Conservation (phyloP, 768 basidiomycete species). For the Psilocybe sp. region DNA sequence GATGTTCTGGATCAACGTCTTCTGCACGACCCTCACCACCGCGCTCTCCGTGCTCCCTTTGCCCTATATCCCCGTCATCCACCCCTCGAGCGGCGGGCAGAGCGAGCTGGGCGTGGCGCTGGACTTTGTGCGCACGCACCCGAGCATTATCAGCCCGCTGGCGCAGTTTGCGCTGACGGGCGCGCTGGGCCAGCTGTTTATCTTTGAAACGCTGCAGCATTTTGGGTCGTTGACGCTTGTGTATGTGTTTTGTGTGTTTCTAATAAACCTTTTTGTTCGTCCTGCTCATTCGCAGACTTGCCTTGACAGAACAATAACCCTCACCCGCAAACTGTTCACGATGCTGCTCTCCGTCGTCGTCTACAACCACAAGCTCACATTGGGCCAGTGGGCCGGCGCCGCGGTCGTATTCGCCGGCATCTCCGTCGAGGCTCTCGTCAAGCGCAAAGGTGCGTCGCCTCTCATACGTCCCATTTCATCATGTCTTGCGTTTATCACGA, state of each 20-base stretch:
- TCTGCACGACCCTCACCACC: conserved; percentile 73
- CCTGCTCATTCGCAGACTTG: conserved; percentile 10
- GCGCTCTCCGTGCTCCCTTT: conserved; percentile 72
- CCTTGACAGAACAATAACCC: conserved; percentile 75
- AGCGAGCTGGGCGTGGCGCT: conserved; percentile 70
- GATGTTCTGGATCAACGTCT: conserved; percentile 98
- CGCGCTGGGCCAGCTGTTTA: conserved; percentile 94
- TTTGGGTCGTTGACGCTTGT: conserved; percentile 89
- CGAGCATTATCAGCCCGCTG: conserved; percentile 68
- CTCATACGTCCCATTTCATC: conserved; percentile 34
- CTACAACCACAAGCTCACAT: conserved; percentile 81
- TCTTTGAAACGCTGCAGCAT: conserved; percentile 92
- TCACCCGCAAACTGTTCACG: conserved; percentile 95
- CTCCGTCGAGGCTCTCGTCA: conserved; percentile 88
- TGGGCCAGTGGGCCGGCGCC: conserved; percentile 92
- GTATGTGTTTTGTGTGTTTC: conserved; percentile 34
- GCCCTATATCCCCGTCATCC: conserved; percentile 79
- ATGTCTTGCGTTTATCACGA: conserved; percentile 4
- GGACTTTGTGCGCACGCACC: conserved; percentile 75
- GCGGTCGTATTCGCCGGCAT: conserved; percentile 94
- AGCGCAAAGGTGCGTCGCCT: conserved; percentile 79
- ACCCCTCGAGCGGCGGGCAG: conserved; percentile 57
- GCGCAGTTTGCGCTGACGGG: conserved; percentile 86
- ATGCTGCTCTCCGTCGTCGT: conserved; percentile 95
- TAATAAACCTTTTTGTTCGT: background rate